Evolutionary conservation across 768 basidiomycete species (phyloP).

Genomic region (Boletales sp.): DNA sequence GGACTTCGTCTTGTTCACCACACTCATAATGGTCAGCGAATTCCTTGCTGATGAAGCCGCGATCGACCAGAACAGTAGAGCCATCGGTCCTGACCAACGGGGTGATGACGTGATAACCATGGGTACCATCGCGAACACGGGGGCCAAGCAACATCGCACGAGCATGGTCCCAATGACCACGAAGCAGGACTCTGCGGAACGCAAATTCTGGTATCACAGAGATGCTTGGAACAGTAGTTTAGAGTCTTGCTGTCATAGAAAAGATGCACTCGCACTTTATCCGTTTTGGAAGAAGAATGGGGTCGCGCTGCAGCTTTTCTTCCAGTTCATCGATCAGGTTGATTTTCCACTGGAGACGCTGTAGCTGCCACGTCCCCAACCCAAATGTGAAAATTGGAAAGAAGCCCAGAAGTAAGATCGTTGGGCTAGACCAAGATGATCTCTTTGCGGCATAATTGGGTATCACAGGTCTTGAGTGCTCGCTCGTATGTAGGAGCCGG

Average conservation of each 20-base stretch:
- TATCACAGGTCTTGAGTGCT: constrained; percentile 21
- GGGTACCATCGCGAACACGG: constrained; percentile 81
- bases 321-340: constrained; percentile 91
- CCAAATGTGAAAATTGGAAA: constrained; percentile 90
- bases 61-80: constrained; percentile 85
- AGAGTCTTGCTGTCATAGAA: constrained; percentile 15
- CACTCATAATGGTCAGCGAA: constrained; percentile 39
- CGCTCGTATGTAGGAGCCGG: constrained; percentile 15
- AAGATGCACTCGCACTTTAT: constrained; percentile 67
- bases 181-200: constrained; percentile 79
- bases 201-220: constrained; percentile 83
- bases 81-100: constrained; percentile 79
- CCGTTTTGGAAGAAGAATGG: constrained; percentile 73
- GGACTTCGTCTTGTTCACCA: constrained; percentile 53
- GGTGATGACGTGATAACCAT: constrained; percentile 85
- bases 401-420: constrained; percentile 71
- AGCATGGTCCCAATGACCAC: constrained; percentile 75
- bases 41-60: constrained; percentile 79
- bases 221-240: constrained; percentile 41
- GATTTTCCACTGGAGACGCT: constrained; percentile 93
- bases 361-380: constrained; percentile 91
- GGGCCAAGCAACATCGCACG: constrained; percentile 82
- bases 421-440: constrained; percentile 62
- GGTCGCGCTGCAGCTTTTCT: constrained; percentile 77
- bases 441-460: constrained; percentile 56